Conservation (phyloP, 2,329 filamentous ascomycete species). For the Curvularia verruculosa region DNA sequence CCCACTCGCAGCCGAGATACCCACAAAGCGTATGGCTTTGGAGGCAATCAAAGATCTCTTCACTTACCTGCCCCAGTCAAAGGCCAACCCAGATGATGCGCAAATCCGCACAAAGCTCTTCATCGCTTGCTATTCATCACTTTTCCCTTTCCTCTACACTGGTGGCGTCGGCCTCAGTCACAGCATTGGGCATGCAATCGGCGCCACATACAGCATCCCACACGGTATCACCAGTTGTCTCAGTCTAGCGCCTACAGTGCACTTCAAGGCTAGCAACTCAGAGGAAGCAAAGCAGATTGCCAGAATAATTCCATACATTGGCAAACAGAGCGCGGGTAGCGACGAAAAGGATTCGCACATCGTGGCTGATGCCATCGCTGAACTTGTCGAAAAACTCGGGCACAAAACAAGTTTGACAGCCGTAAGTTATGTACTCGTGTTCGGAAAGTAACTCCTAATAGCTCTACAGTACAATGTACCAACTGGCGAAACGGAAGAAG, state of each 20-base stretch:
- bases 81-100: conserved; percentile 54
- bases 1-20: conserved; percentile 58
- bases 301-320: conserved; percentile 55
- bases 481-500: conserved; percentile 44
- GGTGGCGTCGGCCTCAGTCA: conserved; percentile 59
- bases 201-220: conserved; percentile 62
- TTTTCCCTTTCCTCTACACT: conserved; percentile 56
- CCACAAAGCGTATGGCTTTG: conserved; percentile 54
- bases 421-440: conserved; percentile 24
- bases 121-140: conserved; percentile 59
- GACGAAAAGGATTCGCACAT: conserved; percentile 53
- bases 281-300: conserved; percentile 57
- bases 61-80: conserved; percentile 58
- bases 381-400: conserved; percentile 55
- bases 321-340: conserved; percentile 50
- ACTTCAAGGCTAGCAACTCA: conserved; percentile 56
- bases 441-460: conserved; percentile 19
- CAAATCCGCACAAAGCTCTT: conserved; percentile 60
- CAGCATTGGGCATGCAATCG: conserved; percentile 59
- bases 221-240: conserved; percentile 63
- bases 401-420: conserved; percentile 46
- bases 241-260: conserved; percentile 60
- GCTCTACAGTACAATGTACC: conserved; percentile 42
- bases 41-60: conserved; percentile 59
- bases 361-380: conserved; percentile 54